These are phyloP conservation scores for Piper longum DNA, from an alignment of 164 flowering plant genomes.

Conservation along the genomic window DNA sequence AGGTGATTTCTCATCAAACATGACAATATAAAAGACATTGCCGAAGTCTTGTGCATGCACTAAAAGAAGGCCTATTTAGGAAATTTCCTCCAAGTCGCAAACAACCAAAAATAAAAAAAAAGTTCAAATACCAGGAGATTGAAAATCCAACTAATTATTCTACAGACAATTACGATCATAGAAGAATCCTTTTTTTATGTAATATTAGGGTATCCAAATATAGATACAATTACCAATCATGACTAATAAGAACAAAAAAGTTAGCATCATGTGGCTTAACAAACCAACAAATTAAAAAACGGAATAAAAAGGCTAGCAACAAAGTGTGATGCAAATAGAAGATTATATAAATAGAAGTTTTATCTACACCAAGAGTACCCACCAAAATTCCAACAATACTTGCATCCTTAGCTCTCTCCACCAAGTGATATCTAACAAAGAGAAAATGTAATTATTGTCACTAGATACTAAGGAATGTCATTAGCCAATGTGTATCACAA, in stretches of 20 bases:
- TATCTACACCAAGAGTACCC: slow-evolving; percentile 96
- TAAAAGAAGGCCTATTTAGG: neutral
- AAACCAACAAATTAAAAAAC: too few relatives aligned
- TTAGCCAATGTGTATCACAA: too few relatives aligned
- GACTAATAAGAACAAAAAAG: too few relatives aligned
- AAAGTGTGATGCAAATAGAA: too few relatives aligned
- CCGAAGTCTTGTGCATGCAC: neutral
- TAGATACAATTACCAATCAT: too few relatives aligned
- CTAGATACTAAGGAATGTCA: neutral
- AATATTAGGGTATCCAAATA: too few relatives aligned
- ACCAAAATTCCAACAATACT: slow-evolving; percentile 86
- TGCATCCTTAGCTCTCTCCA: slow-evolving; percentile 98
- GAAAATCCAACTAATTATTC: neutral
- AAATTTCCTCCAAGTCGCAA: neutral
- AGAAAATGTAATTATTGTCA: slow-evolving; percentile 4
- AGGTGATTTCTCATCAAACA: neutral
- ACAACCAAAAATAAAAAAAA: neutral
- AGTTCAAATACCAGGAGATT: neutral
- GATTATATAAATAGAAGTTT: slow-evolving; percentile 6
- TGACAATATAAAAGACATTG: neutral
- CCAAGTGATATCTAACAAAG: slow-evolving; percentile 60
- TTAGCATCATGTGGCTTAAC: too few relatives aligned
- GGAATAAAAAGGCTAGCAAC: too few relatives aligned
- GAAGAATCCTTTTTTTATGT: too few relatives aligned
- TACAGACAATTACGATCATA: neutral